Evolutionary conservation across 1,284 basidiomycete genomes (phyloP).

Genomic region (Wolfiporia cocos): DNA sequence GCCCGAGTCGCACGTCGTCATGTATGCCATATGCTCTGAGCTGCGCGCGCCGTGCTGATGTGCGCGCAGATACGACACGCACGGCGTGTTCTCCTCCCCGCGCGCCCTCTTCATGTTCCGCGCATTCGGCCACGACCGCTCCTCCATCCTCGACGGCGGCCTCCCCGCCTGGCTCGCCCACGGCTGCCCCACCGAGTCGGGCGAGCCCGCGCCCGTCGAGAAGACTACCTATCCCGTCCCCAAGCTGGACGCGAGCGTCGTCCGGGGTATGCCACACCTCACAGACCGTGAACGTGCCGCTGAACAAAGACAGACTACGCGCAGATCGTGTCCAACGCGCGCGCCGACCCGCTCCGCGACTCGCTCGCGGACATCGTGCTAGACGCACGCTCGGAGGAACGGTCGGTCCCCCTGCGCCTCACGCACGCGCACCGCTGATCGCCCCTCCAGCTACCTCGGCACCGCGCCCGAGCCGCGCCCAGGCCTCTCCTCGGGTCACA

Average conservation of each 20-base stretch:
- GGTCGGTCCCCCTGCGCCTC: too few relatives aligned
- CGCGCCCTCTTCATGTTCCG: slow-evolving; percentile 91
- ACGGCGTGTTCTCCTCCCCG: slow-evolving; percentile 86
- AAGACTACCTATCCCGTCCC: slow-evolving; percentile 49
- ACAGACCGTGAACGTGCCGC: slow-evolving; percentile 3
- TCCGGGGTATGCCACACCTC: slow-evolving; percentile 53
- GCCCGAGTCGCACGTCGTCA: slow-evolving; percentile 74
- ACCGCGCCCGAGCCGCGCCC: slow-evolving; percentile 86
- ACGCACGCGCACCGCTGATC: too few relatives aligned
- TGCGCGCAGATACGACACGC: slow-evolving; percentile 69
- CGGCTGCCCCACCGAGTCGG: slow-evolving; percentile 57
- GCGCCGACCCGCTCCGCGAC: slow-evolving; percentile 37
- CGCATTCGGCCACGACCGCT: slow-evolving; percentile 79
- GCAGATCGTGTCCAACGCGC: slow-evolving; percentile 74
- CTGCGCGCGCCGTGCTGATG: neutral
- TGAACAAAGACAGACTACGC: slow-evolving; percentile 70
- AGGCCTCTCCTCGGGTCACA: slow-evolving; percentile 87
- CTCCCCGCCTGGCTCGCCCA: slow-evolving; percentile 80
- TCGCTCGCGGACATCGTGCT: slow-evolving; percentile 67
- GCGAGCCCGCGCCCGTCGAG: slow-evolving; percentile 25
- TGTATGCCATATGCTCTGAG: slow-evolving; percentile 38
- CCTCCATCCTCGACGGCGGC: slow-evolving; percentile 87
- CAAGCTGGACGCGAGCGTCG: slow-evolving; percentile 36
- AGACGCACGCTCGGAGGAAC: slow-evolving; percentile 78
- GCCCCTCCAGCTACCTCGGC: slow-evolving; percentile 64